These are phyloP conservation scores for Candida mesenterica DNA, from an alignment of 1,139 yeast species.

Conservation along the genomic window DNA sequence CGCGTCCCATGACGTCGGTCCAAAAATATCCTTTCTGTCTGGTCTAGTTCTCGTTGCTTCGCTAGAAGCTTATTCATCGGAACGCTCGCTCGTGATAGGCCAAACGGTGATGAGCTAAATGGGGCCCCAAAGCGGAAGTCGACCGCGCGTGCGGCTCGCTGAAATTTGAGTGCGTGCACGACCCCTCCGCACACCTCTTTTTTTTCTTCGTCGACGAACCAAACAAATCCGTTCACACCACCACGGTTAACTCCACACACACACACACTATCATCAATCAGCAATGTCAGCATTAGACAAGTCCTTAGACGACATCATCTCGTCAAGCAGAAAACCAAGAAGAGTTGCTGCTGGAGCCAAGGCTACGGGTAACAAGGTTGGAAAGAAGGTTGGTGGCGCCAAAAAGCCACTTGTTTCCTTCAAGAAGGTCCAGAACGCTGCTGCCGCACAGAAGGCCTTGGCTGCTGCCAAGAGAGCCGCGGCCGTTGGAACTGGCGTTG, in stretches of 20 bases:
- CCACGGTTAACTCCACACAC: neutral
- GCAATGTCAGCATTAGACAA: conserved; percentile 69
- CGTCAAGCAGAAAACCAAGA: conserved; percentile 50
- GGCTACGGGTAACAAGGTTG: conserved; percentile 39
- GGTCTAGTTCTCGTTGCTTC: too few species aligned
- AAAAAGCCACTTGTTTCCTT: conserved; percentile 37
- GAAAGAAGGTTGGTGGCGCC: conserved; percentile 29
- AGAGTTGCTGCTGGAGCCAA: conserved; percentile 29
- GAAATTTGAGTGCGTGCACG: too few species aligned
- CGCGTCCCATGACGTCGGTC: too few species aligned
- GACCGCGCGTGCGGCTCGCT: too few species aligned
- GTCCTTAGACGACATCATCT: conserved; percentile 92
- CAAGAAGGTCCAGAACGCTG: conserved; percentile 36
- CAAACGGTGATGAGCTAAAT: too few species aligned
- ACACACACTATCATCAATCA: conserved; percentile 8
- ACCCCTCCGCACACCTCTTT: too few species aligned
- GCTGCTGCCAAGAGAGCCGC: conserved; percentile 17
- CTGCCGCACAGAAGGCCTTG: conserved; percentile 28
- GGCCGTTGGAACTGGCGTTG: conserved; percentile 40
- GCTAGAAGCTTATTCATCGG: too few species aligned
- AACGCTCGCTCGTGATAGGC: too few species aligned
- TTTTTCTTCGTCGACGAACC: too few species aligned
- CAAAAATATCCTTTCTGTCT: too few species aligned
- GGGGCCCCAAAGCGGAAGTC: too few species aligned
- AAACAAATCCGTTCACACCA: neutral